Evolutionary conservation across 768 basidiomycete genomes (phyloP), one percentile per base, ranked within the genome.

Genomic region (Suillus brevipes): DNA sequence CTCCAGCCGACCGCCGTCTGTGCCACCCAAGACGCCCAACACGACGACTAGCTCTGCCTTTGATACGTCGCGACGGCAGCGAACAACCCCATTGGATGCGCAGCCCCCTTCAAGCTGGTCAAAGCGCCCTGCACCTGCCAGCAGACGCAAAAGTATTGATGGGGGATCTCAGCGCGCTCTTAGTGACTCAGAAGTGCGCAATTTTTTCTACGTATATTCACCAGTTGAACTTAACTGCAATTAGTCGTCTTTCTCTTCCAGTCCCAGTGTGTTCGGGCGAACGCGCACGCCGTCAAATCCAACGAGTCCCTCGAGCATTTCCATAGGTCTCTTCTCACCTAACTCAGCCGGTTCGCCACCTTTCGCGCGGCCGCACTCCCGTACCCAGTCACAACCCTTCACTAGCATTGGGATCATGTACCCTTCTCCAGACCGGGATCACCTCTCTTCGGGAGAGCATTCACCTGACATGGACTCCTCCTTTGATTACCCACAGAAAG

Each of bases 91-190:
- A 0, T 77, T 92, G 2, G 74, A 73, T 4, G 78, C 74, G 62
- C 79, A 74, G 34, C 85, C 89, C 1, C 92, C 92, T 0, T 92
- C 92, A 3, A 92, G 89, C 69, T 93, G 91, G 89, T 72, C 84
- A 36, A 88, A 86, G 66, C 85, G 89, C 4, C 90, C 90, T 5
- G 78, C 80, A 18, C 90, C 91, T 16, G 87, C 89, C 7, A 78
- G 82, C 55, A 82, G 92, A 62, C 80, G 91, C 61, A 90, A 84
- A 78, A 93, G 92, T 66, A 85, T 91, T 68, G 90, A 89, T 12
- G 89, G 89, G n/a, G 84, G 82, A 65, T 78, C 82, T 36, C 75
- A 80, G 50, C 79, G 77, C 31, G 74, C 78, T 9, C 67, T 74
- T 56, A 93, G 92, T 70, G 92, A 94, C 68, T 87, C 88, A 3